Conservation (phyloP, 2,329 filamentous ascomycete genomes). For the Fusarium anthophilum region DNA sequence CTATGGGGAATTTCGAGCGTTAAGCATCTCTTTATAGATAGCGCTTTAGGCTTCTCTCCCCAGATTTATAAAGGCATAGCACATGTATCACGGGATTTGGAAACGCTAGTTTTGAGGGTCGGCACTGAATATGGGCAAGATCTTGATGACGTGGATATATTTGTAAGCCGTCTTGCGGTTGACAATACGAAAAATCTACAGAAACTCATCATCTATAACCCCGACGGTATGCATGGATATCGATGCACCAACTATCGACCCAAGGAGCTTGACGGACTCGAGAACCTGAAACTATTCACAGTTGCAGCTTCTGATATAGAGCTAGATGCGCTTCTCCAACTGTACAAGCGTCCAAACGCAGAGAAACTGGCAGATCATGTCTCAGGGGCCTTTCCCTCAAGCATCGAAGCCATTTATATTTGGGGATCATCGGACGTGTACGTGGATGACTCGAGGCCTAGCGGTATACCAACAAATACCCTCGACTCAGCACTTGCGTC, state of each 20-base stretch:
- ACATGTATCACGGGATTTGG: neutral
- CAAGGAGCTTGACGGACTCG: neutral
- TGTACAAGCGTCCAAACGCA: accelerated
- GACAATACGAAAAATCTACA: neutral
- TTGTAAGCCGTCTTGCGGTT: no score
- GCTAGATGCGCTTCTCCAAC: neutral
- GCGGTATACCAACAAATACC: neutral
- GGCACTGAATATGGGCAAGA: accelerated
- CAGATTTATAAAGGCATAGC: accelerated
- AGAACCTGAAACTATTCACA: neutral
- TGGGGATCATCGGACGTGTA: neutral
- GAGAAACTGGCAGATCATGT: neutral
- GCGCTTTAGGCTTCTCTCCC: accelerated
- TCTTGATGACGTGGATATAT: neutral
- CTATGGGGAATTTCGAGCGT: conserved; percentile 1
- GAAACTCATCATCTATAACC: conserved; percentile 17
- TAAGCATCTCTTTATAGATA: conserved; percentile 14
- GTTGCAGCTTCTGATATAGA: neutral
- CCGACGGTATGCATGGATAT: neutral
- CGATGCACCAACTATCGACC: neutral
- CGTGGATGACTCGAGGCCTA: accelerated
- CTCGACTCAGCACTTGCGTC: conserved; percentile 5
- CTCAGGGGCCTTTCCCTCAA: neutral
- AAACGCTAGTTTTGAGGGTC: neutral
- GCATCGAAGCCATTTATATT: neutral